A percentile compares a stretch with the other conserved stretches of the same genome.
phyloP scores from a whole-genome alignment of 345 rosid genomes.

The Eucalyptus paniculata region DNA sequence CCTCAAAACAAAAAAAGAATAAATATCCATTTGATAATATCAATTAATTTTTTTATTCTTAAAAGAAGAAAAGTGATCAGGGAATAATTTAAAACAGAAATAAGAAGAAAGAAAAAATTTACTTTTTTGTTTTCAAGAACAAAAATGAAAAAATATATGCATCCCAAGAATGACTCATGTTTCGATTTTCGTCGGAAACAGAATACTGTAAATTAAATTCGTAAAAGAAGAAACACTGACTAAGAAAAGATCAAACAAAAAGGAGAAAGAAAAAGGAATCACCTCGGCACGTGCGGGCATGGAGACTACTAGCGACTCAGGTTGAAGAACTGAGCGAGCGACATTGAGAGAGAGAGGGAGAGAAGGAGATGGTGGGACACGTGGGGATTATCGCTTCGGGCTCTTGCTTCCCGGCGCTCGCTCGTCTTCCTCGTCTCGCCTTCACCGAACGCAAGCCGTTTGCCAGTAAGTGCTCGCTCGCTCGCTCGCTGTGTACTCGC shows the following conservation, averaged over 20 bases:
- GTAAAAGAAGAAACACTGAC: not conserved
- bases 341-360: not conserved
- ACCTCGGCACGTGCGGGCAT: not conserved
- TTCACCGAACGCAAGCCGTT: conserved; percentile 20
- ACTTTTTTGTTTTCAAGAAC: too few species aligned
- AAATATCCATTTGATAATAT: rapidly evolving
- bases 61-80: too few species aligned
- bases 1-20: too few species aligned
- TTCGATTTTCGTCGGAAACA: not conserved
- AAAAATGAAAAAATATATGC: too few species aligned
- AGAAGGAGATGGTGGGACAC: conserved; percentile 14
- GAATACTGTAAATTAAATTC: not conserved
- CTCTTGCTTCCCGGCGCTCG: conserved; percentile 14
- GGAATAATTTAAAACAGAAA: too few species aligned
- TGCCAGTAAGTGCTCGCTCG: conserved; percentile 26
- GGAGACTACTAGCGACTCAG: not conserved
- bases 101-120: too few species aligned
- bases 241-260: not conserved
- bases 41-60: too few species aligned
- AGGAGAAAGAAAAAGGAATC: not conserved
- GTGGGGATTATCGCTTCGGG: conserved; percentile 23
- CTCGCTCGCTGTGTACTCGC: not conserved
- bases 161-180: not conserved
- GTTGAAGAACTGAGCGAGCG: not conserved
- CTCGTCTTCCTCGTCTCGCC: conserved; percentile 14